A percentile compares a stretch with the other conserved stretches of the same genome.
phyloP scores from a whole-genome alignment of 2,329 filamentous ascomycete genomes.

The Epichloe aotearoae region DNA sequence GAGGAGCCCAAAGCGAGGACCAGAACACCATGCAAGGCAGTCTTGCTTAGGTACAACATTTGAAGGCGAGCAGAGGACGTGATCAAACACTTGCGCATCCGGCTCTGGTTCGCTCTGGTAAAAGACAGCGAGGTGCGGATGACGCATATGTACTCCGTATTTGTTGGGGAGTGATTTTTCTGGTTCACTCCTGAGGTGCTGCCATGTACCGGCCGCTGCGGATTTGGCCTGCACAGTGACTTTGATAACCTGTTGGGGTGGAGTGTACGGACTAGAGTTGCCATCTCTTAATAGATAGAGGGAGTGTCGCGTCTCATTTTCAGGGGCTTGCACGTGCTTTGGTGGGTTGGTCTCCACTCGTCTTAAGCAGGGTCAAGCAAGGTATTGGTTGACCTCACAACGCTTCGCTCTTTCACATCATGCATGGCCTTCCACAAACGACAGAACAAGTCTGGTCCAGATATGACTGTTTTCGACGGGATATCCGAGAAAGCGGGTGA shows the following conservation, averaged over 20 bases:
- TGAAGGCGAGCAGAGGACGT: not conserved
- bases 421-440: no score
- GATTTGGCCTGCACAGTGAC: not conserved
- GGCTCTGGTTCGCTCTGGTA: not conserved
- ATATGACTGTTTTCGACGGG: no score
- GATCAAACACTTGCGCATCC: not conserved
- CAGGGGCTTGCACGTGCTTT: no score
- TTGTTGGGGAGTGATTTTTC: not conserved
- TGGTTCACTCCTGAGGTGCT: not conserved
- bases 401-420: no score
- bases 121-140: not conserved
- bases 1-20: conserved; percentile 6
- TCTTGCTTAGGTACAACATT: conserved; percentile 2
- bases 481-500: no score
- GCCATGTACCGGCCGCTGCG: not conserved
- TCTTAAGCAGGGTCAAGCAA: no score
- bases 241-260: not conserved
- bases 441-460: no score
- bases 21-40: conserved; percentile 7
- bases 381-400: no score
- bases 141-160: not conserved
- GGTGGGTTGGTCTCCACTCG: no score
- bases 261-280: no score
- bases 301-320: not conserved
- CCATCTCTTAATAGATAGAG: no score